Evolutionary conservation across 1,284 basidiomycete species (phyloP).

Genomic region (Puccinia hordei): DNA sequence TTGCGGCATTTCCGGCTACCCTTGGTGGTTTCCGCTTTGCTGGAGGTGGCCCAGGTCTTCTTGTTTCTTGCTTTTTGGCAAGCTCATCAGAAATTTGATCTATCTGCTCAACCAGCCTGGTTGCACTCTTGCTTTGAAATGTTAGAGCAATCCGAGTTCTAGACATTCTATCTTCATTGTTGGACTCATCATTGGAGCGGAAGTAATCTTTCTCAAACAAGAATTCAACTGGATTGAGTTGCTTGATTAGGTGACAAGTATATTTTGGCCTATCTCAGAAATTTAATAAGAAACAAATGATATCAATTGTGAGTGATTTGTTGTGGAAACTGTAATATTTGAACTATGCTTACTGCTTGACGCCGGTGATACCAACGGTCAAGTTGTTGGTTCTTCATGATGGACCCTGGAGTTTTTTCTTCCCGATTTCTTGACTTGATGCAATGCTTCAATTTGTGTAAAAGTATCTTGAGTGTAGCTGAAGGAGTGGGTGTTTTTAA

Average conservation of each 20-base stretch:
- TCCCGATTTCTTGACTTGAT: neutral
- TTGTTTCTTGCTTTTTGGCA: neutral
- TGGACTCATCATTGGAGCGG: neutral
- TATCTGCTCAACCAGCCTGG: neutral
- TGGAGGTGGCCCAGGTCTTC: neutral
- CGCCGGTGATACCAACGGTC: neutral
- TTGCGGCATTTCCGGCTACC: neutral
- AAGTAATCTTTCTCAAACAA: neutral
- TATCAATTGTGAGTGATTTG: neutral
- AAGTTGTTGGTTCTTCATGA: neutral
- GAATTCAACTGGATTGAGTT: neutral
- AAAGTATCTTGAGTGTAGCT: neutral
- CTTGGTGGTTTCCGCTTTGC: neutral
- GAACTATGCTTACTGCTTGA: neutral
- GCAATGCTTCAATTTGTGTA: neutral
- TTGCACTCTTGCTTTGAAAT: neutral
- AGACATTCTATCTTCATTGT: neutral
- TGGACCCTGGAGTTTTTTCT: neutral
- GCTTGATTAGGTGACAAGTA: neutral
- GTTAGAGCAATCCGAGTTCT: neutral
- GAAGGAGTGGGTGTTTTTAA: neutral
- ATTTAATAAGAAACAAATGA: neutral
- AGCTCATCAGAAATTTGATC: neutral
- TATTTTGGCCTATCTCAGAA: neutral
- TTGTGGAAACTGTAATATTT: neutral